phyloP scores from a whole-genome alignment of 768 basidiomycete species.

The Russula virescens region DNA sequence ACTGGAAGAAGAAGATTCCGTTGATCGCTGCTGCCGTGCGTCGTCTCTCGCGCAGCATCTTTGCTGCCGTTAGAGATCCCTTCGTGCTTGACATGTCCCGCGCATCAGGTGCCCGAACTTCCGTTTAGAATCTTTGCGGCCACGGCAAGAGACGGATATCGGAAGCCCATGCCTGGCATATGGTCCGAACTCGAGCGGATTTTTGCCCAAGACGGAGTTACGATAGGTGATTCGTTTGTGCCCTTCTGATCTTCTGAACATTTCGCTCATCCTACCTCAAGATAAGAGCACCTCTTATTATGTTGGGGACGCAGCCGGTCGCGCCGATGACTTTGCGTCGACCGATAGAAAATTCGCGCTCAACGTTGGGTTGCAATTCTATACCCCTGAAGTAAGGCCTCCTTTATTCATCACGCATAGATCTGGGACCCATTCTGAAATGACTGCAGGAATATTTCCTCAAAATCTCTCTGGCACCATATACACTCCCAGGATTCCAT shows the following conservation, averaged over 20 bases:
- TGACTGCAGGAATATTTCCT: constrained; percentile 72
- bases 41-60: constrained; percentile 3
- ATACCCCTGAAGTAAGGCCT: constrained; percentile 74
- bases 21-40: constrained; percentile 58
- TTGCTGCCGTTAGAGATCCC: neutral
- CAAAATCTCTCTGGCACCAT: constrained; percentile 36
- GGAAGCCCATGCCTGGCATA: constrained; percentile 89
- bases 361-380: constrained; percentile 67
- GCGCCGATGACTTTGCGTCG: constrained; percentile 67
- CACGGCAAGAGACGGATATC: constrained; percentile 60
- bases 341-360: constrained; percentile 84
- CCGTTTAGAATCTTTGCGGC: constrained; percentile 81
- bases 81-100: neutral
- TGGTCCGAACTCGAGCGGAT: constrained; percentile 67
- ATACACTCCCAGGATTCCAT: constrained; percentile 63
- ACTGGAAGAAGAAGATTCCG: constrained; percentile 75
- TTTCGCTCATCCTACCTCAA: constrained; percentile 29
- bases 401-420: neutral
- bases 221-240: constrained; percentile 49
- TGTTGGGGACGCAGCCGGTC: constrained; percentile 88
- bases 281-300: constrained; percentile 67
- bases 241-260: neutral
- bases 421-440: neutral
- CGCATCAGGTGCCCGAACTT: constrained; percentile 53
- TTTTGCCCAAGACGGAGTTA: constrained; percentile 49